Evolutionary conservation across 805 yeast genomes (phyloP).

Genomic region (Candida mattraensis): DNA sequence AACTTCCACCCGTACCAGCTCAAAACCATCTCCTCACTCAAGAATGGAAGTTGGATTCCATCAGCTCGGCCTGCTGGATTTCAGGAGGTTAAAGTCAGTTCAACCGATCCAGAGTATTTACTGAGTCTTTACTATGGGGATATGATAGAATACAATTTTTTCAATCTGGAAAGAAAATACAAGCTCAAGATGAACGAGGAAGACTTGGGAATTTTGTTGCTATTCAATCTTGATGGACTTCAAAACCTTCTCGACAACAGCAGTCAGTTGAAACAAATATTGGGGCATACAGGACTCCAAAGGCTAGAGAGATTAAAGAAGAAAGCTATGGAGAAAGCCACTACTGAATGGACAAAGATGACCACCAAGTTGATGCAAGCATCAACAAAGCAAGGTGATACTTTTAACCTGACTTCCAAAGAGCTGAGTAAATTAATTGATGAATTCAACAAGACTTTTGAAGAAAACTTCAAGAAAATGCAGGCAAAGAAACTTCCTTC

Average conservation of each 20-base stretch:
- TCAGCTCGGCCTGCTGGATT: conserved; percentile 65
- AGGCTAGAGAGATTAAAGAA: conserved; percentile 70
- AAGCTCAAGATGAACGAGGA: conserved; percentile 43
- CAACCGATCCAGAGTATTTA: conserved; percentile 47
- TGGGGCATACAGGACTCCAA: conserved; percentile 60
- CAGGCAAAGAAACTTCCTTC: conserved; percentile 42
- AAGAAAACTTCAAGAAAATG: conserved; percentile 67
- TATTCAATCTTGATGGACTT: conserved; percentile 70
- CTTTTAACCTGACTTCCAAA: conserved; percentile 57
- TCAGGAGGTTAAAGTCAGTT: conserved; percentile 50
- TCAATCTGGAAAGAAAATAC: conserved; percentile 62
- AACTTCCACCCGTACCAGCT: conserved; percentile 57
- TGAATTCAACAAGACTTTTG: conserved; percentile 80
- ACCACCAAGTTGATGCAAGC: conserved; percentile 79
- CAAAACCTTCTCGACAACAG: conserved; percentile 69
- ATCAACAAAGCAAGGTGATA: conserved; percentile 61
- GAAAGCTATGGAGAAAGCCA: conserved; percentile 68
- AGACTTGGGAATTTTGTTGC: conserved; percentile 65
- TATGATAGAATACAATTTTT: conserved; percentile 69
- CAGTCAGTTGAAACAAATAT: conserved; percentile 41
- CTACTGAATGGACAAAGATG: conserved; percentile 76
- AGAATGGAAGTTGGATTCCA: conserved; percentile 75
- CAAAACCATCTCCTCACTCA: conserved; percentile 48
- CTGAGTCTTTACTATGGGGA: conserved; percentile 73
- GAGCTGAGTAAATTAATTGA: conserved; percentile 64